These are phyloP conservation scores for Fraxinus platypoda DNA, from an alignment of 305 asterid species.

Conservation along the genomic window DNA sequence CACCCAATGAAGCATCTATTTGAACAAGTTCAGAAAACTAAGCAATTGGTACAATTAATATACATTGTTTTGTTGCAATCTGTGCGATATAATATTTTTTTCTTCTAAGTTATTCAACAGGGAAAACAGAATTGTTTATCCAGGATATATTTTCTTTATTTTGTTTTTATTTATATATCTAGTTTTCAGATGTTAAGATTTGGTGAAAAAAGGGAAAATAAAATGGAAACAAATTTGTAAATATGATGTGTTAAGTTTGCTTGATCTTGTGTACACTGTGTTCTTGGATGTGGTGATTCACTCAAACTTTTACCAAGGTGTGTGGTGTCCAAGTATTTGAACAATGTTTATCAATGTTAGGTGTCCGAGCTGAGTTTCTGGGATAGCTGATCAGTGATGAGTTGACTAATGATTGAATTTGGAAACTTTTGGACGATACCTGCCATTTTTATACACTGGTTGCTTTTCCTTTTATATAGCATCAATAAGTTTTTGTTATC, in stretches of 20 bases:
- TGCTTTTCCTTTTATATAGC: neutral
- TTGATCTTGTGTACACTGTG: neutral
- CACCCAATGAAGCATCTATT: neutral
- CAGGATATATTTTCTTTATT: neutral
- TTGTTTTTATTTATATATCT: neutral
- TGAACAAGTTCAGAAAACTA: neutral
- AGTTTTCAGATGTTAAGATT: neutral
- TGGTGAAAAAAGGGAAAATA: neutral
- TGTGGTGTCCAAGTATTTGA: neutral
- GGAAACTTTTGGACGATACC: neutral
- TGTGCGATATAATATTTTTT: neutral
- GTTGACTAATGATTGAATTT: neutral
- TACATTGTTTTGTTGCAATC: neutral
- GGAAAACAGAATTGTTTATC: neutral
- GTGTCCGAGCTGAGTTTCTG: neutral
- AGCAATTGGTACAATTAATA: neutral
- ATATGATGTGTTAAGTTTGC: neutral
- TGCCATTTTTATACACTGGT: neutral
- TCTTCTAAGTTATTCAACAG: neutral
- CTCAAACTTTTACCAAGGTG: neutral
- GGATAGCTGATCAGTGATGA: neutral
- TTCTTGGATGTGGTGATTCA: neutral
- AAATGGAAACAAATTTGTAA: neutral
- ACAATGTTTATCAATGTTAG: neutral
- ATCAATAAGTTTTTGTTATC: neutral